A percentile compares a stretch with the other conserved stretches of the same genome.
Conservation (phyloP, 352 stramenopile genomes). For the Globisporangium apiculatum region DNA sequence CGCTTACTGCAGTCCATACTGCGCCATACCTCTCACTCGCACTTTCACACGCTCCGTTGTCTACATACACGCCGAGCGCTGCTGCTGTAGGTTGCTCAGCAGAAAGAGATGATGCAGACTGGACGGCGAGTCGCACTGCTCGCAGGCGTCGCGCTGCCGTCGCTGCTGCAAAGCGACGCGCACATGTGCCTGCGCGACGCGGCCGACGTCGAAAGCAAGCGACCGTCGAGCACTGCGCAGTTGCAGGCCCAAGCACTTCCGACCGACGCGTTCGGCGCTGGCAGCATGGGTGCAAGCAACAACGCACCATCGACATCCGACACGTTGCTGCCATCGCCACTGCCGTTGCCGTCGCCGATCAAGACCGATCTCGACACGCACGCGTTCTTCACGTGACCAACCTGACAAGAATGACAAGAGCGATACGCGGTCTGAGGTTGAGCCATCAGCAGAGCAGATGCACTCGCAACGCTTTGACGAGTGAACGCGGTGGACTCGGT, state of each 20-base stretch:
- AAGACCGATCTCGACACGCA: slow-evolving; percentile 83
- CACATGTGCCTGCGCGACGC: too few relatives aligned
- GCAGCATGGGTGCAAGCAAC: not conserved
- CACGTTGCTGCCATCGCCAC: slow-evolving; percentile 22
- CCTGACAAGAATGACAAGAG: too few relatives aligned
- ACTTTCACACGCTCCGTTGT: too few relatives aligned
- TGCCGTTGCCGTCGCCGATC: slow-evolving; percentile 71
- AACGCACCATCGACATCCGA: not conserved
- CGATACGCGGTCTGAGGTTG: too few relatives aligned
- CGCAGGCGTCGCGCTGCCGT: slow-evolving; percentile 14
- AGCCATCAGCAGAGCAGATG: too few relatives aligned
- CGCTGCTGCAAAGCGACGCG: slow-evolving; percentile 7
- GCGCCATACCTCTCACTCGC: too few relatives aligned
- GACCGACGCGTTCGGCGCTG: not conserved
- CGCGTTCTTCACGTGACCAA: slow-evolving; percentile 71
- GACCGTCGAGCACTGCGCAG: not conserved
- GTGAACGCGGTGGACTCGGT: too few relatives aligned
- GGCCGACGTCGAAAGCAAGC: not conserved
- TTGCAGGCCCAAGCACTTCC: not conserved
- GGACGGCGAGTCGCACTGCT: slow-evolving; percentile 18
- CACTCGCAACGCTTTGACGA: too few relatives aligned
- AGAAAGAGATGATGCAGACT: slow-evolving; percentile 62
- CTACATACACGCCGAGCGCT: too few relatives aligned
- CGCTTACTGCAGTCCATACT: too few relatives aligned
- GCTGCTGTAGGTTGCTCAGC: slow-evolving; percentile 38